Conservation (phyloP, 192 early-diverging fungal genomes). For the Helicostylum pulchrum region DNA sequence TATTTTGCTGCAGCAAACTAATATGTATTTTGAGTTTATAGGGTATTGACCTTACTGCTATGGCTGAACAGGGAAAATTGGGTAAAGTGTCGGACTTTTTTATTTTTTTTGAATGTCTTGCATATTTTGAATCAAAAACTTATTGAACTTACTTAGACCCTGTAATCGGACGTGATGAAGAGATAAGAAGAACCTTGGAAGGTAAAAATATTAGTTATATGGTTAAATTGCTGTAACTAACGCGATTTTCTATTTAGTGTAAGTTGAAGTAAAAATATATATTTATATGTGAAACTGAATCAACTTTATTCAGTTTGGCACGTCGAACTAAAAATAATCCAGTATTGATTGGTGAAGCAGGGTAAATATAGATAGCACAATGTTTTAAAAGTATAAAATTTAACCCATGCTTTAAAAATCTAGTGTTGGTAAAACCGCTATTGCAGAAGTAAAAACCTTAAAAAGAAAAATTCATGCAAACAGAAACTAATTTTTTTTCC, state of each 20-base stretch:
- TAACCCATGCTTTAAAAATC: background rate
- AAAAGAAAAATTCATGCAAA: background rate
- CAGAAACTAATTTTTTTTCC: constrained; percentile 5
- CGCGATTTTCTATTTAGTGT: background rate
- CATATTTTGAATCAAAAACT: background rate
- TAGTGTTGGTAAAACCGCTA: constrained; percentile 75
- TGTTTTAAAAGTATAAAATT: background rate
- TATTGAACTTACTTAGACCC: constrained; percentile 47
- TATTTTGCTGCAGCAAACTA: background rate
- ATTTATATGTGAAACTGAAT: background rate
- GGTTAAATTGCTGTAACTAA: background rate
- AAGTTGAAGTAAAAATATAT: background rate
- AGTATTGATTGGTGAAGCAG: constrained; percentile 75
- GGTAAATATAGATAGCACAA: constrained; percentile 25
- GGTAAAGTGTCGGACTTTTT: constrained; percentile 16
- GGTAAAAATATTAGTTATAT: constrained; percentile 35
- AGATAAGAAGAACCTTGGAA: constrained; percentile 75
- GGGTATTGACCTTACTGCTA: constrained; percentile 71
- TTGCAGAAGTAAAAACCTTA: constrained; percentile 52
- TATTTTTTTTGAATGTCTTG: background rate
- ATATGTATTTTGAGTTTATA: constrained; percentile 22
- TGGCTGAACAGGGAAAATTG: constrained; percentile 72
- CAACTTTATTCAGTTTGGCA: constrained; percentile 37
- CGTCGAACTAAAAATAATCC: constrained; percentile 81
- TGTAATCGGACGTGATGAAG: constrained; percentile 76